Base-by-base conservation (phyloP, 1,139 yeast species). In the Blastobotrys aristatus region DNA sequence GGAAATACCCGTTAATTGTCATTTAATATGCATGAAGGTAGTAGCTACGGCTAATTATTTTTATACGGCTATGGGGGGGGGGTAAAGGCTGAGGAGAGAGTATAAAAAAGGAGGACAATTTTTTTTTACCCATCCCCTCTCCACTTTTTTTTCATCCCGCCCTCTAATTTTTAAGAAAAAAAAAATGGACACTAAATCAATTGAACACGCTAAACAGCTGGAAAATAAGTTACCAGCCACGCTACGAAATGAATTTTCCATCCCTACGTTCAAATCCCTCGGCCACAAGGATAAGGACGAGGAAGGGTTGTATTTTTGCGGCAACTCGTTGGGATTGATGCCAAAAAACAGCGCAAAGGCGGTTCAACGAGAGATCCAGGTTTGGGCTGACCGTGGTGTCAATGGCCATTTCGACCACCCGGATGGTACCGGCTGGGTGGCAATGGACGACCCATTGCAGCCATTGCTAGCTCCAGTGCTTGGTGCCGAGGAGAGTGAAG, bases 241-340 rank as follows among this genome's bases (percentile, higher is more conserved):
- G 16, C 26, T 43, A 33, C 18, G 41, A 38, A 31, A 37, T 14
- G 49, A 50, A 17, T 50, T 49, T 36, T 33, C 35, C 21, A 63
- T 82, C 30, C 94, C 94, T 3, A 82, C 87, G 0, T 71, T 76
- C 53, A 60, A 63, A 43, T 72, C 84, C 0, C 63, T 83, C 46
- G 85, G 80, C 1, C 51, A 54, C 16, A 49, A 31, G 11, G 52
- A 51, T 17, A 43, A 34, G 13, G 58, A 61, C 21, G 56, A 68
- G 26, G 54, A 67, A 51, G 61, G 75, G 18, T 72, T 79, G 27
- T 86, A 90, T 62, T 71, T 90, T 46, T 87, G 96, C 66, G 97
- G 97, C 4, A 89, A 90, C 67, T 88, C 96, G 7, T 75, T 90
- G 7, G 97, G 97, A 0, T 69, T 90, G 50, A 85, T 88, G 94